phyloP scores from a whole-genome alignment of 139 green algal species.

The Auxenochlorella pyrenoidosa region DNA sequence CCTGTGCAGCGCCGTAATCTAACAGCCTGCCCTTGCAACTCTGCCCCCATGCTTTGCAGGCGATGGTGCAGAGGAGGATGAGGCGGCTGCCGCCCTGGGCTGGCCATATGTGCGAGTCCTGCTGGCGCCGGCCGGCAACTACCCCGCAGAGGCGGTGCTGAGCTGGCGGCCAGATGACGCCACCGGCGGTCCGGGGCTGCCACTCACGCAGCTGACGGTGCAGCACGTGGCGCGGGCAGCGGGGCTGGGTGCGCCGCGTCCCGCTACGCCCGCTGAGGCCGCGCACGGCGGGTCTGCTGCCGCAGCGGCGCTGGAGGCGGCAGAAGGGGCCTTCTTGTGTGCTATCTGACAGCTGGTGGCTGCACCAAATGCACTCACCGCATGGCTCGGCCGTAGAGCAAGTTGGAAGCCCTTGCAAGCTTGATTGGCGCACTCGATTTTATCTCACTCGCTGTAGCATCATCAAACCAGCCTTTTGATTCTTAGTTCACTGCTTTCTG shows the following conservation, averaged over 20 bases:
- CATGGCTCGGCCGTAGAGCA: too few species aligned
- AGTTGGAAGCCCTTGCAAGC: too few species aligned
- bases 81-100: background rate
- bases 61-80: constrained; percentile 39
- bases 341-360: background rate
- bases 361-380: background rate
- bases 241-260: background rate
- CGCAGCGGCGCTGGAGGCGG: background rate
- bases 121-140: constrained; percentile 19
- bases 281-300: background rate
- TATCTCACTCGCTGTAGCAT: too few species aligned
- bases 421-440: too few species aligned
- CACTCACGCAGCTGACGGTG: constrained; percentile 18
- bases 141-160: constrained; percentile 11
- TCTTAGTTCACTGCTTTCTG: too few species aligned
- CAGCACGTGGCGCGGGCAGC: constrained; percentile 8
- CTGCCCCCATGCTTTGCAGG: too few species aligned
- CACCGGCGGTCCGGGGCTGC: constrained; percentile 9
- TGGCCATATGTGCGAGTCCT: constrained; percentile 32
- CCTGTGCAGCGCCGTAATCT: too few species aligned
- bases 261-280: background rate
- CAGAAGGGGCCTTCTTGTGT: background rate
- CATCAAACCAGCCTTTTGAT: too few species aligned
- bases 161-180: constrained; percentile 3
- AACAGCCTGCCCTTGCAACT: too few species aligned